Percentiles rank a stretch among this genome's conserved stretches.
Conservation (phyloP, 164 flowering plant genomes). For the Tetrastigma voinierianum region DNA sequence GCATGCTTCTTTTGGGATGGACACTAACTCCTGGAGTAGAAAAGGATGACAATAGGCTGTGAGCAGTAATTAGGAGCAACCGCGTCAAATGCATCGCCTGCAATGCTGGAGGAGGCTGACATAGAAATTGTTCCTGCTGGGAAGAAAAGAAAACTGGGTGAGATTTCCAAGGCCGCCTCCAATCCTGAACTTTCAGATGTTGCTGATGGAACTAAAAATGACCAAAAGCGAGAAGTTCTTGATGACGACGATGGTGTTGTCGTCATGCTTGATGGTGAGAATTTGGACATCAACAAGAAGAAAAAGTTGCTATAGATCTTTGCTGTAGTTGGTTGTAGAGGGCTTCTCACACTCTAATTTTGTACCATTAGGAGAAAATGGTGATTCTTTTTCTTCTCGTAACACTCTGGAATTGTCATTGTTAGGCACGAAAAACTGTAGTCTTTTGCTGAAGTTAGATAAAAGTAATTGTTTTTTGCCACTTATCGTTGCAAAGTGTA, state of each 20-base stretch:
- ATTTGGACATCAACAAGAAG: slow-evolving; percentile 34
- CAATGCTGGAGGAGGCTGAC: slow-evolving; percentile 26
- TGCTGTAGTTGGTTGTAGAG: neutral
- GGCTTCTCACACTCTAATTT: slow-evolving; percentile 21
- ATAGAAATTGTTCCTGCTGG: slow-evolving; percentile 32
- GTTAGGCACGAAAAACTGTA: slow-evolving; percentile 12
- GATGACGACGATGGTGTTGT: slow-evolving; percentile 42
- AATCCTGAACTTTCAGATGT: slow-evolving; percentile 12
- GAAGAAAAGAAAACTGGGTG: slow-evolving; percentile 64
- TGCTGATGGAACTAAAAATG: slow-evolving; percentile 11
- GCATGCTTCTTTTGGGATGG: slow-evolving; percentile 93
- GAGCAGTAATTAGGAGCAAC: slow-evolving; percentile 43
- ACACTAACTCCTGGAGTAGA: slow-evolving; percentile 39
- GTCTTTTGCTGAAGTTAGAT: slow-evolving; percentile 5
- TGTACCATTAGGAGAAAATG: slow-evolving; percentile 27
- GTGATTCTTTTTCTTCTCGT: slow-evolving; percentile 24
- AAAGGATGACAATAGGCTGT: slow-evolving; percentile 26
- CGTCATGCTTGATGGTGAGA: slow-evolving; percentile 40
- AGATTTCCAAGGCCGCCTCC: slow-evolving; percentile 19
- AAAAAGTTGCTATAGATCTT: slow-evolving; percentile 37
- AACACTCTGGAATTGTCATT: slow-evolving; percentile 7
- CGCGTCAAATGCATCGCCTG: slow-evolving; percentile 36
- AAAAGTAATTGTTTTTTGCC: slow-evolving; percentile 5
- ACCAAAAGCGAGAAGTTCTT: slow-evolving; percentile 26
- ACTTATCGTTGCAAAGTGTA: neutral